Conservation (phyloP, 192 early-diverging fungal species). For the Backusella morwellensis region DNA sequence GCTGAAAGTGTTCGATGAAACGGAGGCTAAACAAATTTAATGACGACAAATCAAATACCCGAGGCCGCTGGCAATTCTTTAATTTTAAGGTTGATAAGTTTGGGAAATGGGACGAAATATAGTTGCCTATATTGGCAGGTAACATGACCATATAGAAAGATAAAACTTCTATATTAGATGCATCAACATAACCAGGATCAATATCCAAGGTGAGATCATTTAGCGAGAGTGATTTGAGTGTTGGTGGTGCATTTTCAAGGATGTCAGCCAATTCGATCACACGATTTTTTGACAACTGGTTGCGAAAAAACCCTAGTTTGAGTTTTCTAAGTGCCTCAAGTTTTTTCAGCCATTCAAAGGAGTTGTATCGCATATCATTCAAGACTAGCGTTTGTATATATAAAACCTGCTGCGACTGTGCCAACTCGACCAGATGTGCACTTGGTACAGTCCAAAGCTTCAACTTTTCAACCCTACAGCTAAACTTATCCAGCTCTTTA, state of each 20-base stretch:
- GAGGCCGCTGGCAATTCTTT: not conserved
- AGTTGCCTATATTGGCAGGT: not conserved
- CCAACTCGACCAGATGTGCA: not conserved
- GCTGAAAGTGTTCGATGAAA: not conserved
- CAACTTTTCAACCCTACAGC: not conserved
- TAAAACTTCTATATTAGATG: not conserved
- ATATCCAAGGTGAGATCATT: not conserved
- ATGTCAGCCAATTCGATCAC: not conserved
- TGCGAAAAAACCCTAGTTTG: not conserved
- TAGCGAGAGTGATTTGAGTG: not conserved
- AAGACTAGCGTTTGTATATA: not conserved
- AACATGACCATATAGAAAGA: not conserved
- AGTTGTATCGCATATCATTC: not conserved
- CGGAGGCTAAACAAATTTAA: not conserved
- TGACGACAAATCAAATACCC: not conserved
- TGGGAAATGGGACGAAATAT: not conserved
- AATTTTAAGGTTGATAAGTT: not conserved
- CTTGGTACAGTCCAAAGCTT: not conserved
- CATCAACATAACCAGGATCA: not conserved
- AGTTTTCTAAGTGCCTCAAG: not conserved
- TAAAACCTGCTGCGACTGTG: not conserved
- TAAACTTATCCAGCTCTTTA: not conserved
- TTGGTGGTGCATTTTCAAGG: not conserved
- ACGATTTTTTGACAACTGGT: not conserved
- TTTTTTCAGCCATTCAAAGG: not conserved